These are phyloP conservation scores for Byssochlamys sp. DNA, from an alignment of 2,329 filamentous ascomycete genomes.

Conservation along the genomic window DNA sequence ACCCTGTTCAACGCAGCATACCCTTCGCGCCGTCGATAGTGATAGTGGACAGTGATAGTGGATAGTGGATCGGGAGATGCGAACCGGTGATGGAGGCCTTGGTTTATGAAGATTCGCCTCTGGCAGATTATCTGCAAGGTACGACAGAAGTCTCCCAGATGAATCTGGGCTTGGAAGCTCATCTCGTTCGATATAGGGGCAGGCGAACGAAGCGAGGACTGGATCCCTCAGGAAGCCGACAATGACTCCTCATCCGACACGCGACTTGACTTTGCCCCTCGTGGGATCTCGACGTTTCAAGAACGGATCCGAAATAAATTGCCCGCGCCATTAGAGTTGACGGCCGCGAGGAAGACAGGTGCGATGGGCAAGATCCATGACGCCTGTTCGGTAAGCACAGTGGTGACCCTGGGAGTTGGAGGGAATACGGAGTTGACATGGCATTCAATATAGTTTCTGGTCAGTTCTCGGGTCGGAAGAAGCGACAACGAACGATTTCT, in stretches of 20 bases:
- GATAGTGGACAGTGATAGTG: neutral
- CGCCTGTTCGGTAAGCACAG: slow-evolving; percentile 38
- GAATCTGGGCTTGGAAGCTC: slow-evolving; percentile 5
- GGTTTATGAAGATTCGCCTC: slow-evolving; percentile 74
- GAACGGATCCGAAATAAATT: slow-evolving; percentile 41
- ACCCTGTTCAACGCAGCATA: neutral
- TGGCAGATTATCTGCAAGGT: slow-evolving; percentile 88
- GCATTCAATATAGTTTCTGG: slow-evolving; percentile 15
- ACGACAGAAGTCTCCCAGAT: slow-evolving; percentile 20
- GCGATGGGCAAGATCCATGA: slow-evolving; percentile 34
- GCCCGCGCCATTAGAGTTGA: slow-evolving; percentile 38
- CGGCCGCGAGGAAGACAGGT: slow-evolving; percentile 18
- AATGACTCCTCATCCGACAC: slow-evolving; percentile 20
- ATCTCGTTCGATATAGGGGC: slow-evolving; percentile 28
- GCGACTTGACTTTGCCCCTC: slow-evolving; percentile 40
- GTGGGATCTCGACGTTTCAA: slow-evolving; percentile 41
- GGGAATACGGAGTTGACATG: neutral
- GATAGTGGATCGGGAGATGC: slow-evolving; percentile 18
- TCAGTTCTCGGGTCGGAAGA: slow-evolving; percentile 49
- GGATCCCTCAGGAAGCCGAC: slow-evolving; percentile 23
- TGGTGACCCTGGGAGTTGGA: neutral
- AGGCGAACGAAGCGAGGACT: slow-evolving; percentile 35
- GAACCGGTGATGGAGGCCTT: slow-evolving; percentile 66
- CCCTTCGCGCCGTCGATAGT: neutral
- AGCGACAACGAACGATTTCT: slow-evolving; percentile 76